Base-by-base conservation (phyloP, 225 moss, liverwort and hornwort genomes). In the Thuidium tamariscinum region DNA sequence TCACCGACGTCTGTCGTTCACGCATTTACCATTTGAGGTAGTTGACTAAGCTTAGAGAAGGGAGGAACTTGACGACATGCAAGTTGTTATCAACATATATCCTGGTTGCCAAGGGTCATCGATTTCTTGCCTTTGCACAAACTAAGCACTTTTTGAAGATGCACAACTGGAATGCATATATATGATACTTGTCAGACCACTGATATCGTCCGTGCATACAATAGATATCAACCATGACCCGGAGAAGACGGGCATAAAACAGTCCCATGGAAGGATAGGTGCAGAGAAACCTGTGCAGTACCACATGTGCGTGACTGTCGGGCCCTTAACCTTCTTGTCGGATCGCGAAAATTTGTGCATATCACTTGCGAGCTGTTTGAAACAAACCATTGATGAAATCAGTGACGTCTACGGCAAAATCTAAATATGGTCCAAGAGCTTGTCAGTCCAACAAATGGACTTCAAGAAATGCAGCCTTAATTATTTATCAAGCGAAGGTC, bases 221-320 rank as follows among this genome's bases (percentile, higher is more conserved):
- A 81, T n/a, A 51, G 67, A 74, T 79, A 78, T 74, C 29, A 55
- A 74, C 55, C 32, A 52, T 73, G 74, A 87, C 74, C 82, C 26
- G 41, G 65, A 66, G 49, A 76, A 66, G 66, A 49, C 39, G 49
- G 25, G 13, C 23, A 49, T 68, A 68, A 32, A 69, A 83, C 68
- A 77, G 77, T 72, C 57, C 76, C 88, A 84, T 80, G 54, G 83
- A 86, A 92, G 81, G 87, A 89, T 83, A 88, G 92, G 92, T 90
- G 87, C 85, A 92, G 84, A 94, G 91, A 92, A 94, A 92, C 92
- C 91, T 92, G 89, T 88, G 85, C 89, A 88, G 89, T 96, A 99
- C 99, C 99, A 99, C 99, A 99, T 99, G 92, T 97, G 99, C 87
- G 97, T 99, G 83, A 99, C 97, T 51, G 95, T 99, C 48, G 99